These are phyloP conservation scores for Cytospora piceicola DNA, from an alignment of 2,329 filamentous ascomycete species.

Conservation along the genomic window DNA sequence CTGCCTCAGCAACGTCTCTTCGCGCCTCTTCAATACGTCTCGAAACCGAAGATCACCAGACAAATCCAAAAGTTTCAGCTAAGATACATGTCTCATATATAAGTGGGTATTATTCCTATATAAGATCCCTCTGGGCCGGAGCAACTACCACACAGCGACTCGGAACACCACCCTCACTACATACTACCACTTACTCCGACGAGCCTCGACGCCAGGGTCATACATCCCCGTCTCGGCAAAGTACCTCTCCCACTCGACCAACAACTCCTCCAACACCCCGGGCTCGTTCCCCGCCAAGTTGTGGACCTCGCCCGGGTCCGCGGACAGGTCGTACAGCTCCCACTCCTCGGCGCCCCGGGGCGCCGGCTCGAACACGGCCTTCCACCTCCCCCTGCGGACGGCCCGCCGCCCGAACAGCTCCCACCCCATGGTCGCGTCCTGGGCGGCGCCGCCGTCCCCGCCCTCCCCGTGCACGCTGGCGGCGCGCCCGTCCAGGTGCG, in stretches of 20 bases:
- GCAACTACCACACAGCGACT: neutral
- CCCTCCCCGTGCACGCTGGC: constrained; percentile 35
- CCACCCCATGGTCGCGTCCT: constrained; percentile 40
- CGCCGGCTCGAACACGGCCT: constrained; percentile 36
- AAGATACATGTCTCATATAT: neutral
- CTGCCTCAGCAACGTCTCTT: neutral
- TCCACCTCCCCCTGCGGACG: constrained; percentile 41
- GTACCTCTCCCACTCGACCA: constrained; percentile 23
- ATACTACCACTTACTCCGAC: constrained; percentile 16
- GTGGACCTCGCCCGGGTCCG: constrained; percentile 36
- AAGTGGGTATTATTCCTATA: neutral
- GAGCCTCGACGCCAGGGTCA: constrained; percentile 16
- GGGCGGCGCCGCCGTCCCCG: too few species aligned
- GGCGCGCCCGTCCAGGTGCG: constrained; percentile 33
- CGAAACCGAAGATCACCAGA: neutral
- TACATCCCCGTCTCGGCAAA: constrained; percentile 19
- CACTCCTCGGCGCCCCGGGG: constrained; percentile 35
- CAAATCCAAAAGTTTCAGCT: neutral
- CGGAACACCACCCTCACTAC: neutral
- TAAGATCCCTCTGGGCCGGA: neutral
- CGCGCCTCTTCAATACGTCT: neutral
- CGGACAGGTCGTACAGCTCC: constrained; percentile 37
- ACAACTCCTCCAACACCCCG: constrained; percentile 22
- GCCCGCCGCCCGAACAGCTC: constrained; percentile 42
- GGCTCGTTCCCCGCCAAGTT: constrained; percentile 33